Percentiles rank a stretch among this genome's conserved stretches.
Conservation (phyloP, 2,329 filamentous ascomycete genomes). For the Ascochyta lentis region DNA sequence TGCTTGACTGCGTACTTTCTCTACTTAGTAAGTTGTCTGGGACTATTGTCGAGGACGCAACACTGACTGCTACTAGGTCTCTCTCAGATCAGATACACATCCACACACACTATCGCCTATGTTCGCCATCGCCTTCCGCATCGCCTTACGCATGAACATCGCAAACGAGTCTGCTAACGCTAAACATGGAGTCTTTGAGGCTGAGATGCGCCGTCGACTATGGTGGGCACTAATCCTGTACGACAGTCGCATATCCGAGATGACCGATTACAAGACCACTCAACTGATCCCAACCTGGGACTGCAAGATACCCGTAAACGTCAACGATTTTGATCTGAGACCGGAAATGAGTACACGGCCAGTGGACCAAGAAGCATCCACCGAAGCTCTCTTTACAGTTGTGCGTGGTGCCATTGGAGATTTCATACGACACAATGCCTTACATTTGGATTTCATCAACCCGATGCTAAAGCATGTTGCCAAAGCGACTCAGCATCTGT, state of each 20-base stretch:
- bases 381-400: constrained; percentile 61
- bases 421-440: constrained; percentile 48
- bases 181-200: constrained; percentile 62
- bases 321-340: constrained; percentile 58
- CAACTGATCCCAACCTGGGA: constrained; percentile 56
- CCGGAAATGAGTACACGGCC: constrained; percentile 51
- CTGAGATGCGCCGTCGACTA: constrained; percentile 66
- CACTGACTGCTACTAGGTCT: constrained; percentile 52
- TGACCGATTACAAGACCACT: constrained; percentile 60
- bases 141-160: constrained; percentile 66
- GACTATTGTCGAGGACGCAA: not conserved
- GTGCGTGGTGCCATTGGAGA: constrained; percentile 57
- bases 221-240: constrained; percentile 68
- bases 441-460: constrained; percentile 57
- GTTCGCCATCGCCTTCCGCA: constrained; percentile 63
- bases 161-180: constrained; percentile 62
- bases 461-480: constrained; percentile 52
- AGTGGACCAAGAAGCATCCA: constrained; percentile 54
- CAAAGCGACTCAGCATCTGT: constrained; percentile 20
- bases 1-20: constrained; percentile 61
- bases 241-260: constrained; percentile 61
- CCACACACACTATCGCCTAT: constrained; percentile 61
- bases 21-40: constrained; percentile 56
- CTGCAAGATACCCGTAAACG: constrained; percentile 58
- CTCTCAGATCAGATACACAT: constrained; percentile 57